Percentiles rank a stretch among this genome's conserved stretches.
Conservation (phyloP, 768 basidiomycete species). For the Lentinus brumalis region DNA sequence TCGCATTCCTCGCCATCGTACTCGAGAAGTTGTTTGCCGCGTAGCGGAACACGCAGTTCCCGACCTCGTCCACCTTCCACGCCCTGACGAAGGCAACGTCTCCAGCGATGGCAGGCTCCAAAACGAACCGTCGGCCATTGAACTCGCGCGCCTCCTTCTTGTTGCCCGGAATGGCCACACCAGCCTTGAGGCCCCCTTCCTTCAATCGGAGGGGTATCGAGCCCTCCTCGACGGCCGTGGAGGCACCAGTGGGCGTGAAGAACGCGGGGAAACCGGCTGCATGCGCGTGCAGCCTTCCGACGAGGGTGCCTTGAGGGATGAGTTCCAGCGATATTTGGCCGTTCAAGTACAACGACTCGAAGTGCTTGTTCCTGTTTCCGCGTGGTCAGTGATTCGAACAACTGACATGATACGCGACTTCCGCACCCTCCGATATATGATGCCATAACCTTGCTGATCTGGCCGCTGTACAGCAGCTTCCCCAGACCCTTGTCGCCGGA, state of each 20-base stretch:
- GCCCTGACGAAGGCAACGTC: conserved; percentile 87
- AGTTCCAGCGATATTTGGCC: conserved; percentile 86
- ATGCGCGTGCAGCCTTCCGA: conserved; percentile 85
- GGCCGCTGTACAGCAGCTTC: conserved; percentile 70
- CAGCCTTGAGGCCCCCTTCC: conserved; percentile 67
- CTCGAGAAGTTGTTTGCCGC: conserved; percentile 86
- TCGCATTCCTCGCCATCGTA: conserved; percentile 88
- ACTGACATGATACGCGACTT: conserved; percentile 16
- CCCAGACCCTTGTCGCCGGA: conserved; percentile 70
- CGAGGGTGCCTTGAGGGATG: conserved; percentile 89
- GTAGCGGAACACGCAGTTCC: conserved; percentile 90
- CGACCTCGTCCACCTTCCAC: conserved; percentile 91
- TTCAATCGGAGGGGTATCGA: conserved; percentile 80
- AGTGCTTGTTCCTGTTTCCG: conserved; percentile 72
- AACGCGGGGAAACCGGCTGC: conserved; percentile 94
- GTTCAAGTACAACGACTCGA: conserved; percentile 77
- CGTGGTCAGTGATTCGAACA: neutral
- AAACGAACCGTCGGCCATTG: conserved; percentile 75
- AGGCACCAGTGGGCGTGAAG: conserved; percentile 88
- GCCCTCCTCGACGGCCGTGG: conserved; percentile 81
- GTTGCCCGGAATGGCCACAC: conserved; percentile 71
- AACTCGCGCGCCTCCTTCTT: conserved; percentile 78
- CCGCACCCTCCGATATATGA: conserved; percentile 84
- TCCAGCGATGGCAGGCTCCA: conserved; percentile 79
- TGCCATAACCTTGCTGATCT: conserved; percentile 82